Evolutionary conservation across 2,329 filamentous ascomycete species (phyloP), one percentile per base, ranked within the genome.

Genomic region (Elsinoe australis): DNA sequence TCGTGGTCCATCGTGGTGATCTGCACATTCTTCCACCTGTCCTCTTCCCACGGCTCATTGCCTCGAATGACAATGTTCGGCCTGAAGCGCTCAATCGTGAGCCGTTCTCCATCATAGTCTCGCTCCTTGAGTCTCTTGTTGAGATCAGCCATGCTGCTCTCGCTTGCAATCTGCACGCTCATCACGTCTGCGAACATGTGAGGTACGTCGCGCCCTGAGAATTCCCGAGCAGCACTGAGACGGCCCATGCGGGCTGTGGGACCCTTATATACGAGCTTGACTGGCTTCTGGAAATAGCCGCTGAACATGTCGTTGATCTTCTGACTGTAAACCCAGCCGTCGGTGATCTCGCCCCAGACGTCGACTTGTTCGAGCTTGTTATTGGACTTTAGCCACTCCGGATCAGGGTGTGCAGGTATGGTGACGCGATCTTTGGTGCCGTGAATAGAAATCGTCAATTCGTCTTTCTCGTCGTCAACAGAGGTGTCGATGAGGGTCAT

Each of bases 401-500:
- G 48, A 1, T 67, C 67, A 0, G 79, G 78, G 53, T 74, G 73
- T 1, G 78, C 72, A 0, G 78, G 76, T 36, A 82, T 71, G 2
- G 63, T 61, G 47, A 82, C 67, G 5, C 60, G 59, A 49, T 64
- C 58, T 46, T 65, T 58, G 1, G 66, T 67, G 5, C 64, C 59
- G 14, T 66, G 64, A 2, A 75, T 71, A 9, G 67, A 69, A 51
- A 81, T 68, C 29, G 69, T 62, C 15, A 82, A 67, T 15, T 67
- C 64, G 21, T 53, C 52, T 28, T 54, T 51, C 44, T 71, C 62
- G 2, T 62, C 55, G 51, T 70, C 65, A 49, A 79, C 66, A 2
- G 64, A 63, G 1, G 77, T 78, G 26, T 74, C 71, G 58, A 83
- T 79, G 9, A 81, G 67, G 0, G 80, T 82, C 78, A 83, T 81